Base-by-base conservation (phyloP, 139 green algal species). In the Chlamydomonas incerta region DNA sequence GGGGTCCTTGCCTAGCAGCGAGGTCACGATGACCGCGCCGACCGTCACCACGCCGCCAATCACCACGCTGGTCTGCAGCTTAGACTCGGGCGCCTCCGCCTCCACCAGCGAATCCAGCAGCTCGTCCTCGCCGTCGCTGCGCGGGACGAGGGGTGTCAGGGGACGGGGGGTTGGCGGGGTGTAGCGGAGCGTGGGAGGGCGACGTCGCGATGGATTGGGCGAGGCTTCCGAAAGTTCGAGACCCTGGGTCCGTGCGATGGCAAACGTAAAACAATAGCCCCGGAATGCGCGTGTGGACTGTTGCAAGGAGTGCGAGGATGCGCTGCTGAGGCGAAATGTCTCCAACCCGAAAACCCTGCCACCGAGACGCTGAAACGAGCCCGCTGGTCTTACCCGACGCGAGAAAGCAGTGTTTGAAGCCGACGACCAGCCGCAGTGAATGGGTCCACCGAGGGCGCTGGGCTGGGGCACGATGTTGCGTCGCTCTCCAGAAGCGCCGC, bases 91-190 rank as follows among this genome's bases (percentile, higher is more conserved):
- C 3, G 79, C 29, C 82, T 87, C 79, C 10, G 89, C 57, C 26
- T 87, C 52, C 55, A 91, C 66, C 21, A 89, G 46, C 33, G 52
- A 47, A 13, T 89, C 71, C 6, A 91, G 24, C 35, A 89, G 11
- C 55, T 91, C 88, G 34, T 82, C 83, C 67, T 89, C 85, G 31
- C 77, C 77, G 60, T 86, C 76, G 17, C 85, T 89, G 81, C 28
- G 34, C 5, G 4, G 21, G 34, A 1, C 41, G 41, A 50, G 6
- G 8, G 41, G 41, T 8, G 41, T 5, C 15, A 67, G 60, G 24
- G 24, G 10, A 31, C 4, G 60, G 60, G 24, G 60, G 24, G 60
- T 67, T 13, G 6, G 8, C 6, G 41, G 41, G 41, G 41, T 5
- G 41, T 50, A 50, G 41, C 41, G 41, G 41, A 50, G 41, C 41